phyloP scores from a whole-genome alignment of 2,329 filamentous ascomycete species.

The Trichoderma sp. region DNA sequence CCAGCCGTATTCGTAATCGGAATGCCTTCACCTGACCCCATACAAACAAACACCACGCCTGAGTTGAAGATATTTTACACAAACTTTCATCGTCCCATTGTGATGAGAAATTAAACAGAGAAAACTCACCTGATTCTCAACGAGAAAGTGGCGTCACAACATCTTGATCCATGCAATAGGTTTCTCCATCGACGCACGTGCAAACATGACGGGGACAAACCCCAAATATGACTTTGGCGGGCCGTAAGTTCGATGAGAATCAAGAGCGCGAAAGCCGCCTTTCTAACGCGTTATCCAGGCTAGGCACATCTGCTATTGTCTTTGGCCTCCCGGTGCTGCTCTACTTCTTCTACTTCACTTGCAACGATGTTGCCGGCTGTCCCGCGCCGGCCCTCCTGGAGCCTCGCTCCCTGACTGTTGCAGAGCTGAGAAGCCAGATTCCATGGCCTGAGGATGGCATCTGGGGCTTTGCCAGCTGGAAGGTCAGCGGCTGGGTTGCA shows the following conservation, averaged over 20 bases:
- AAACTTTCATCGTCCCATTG: no score
- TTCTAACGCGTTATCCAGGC: constrained; percentile 42
- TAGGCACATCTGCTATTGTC: constrained; percentile 70
- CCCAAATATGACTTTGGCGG: constrained; percentile 35
- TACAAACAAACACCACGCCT: background rate
- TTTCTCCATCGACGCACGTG: background rate
- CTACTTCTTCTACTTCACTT: constrained; percentile 73
- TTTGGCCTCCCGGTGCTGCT: constrained; percentile 73
- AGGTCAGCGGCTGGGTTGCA: constrained; percentile 64
- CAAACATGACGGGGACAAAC: background rate
- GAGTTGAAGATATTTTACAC: background rate
- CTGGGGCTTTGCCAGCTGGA: constrained; percentile 62
- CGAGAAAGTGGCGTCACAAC: background rate
- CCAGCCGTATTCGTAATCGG: constrained; percentile 15
- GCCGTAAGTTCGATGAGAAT: constrained; percentile 29
- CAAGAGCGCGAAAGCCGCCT: background rate
- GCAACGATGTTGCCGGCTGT: constrained; percentile 86
- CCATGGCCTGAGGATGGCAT: constrained; percentile 73
- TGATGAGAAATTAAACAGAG: background rate
- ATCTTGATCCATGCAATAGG: background rate
- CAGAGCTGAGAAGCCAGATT: constrained; percentile 68
- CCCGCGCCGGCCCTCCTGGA: constrained; percentile 73
- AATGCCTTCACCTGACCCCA: background rate
- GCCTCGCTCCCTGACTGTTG: constrained; percentile 64
- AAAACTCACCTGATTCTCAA: background rate